A percentile compares a stretch with the other conserved stretches of the same genome.
phyloP scores from a whole-genome alignment of 78 protist genomes.

The Cyanophora paradoxa region DNA sequence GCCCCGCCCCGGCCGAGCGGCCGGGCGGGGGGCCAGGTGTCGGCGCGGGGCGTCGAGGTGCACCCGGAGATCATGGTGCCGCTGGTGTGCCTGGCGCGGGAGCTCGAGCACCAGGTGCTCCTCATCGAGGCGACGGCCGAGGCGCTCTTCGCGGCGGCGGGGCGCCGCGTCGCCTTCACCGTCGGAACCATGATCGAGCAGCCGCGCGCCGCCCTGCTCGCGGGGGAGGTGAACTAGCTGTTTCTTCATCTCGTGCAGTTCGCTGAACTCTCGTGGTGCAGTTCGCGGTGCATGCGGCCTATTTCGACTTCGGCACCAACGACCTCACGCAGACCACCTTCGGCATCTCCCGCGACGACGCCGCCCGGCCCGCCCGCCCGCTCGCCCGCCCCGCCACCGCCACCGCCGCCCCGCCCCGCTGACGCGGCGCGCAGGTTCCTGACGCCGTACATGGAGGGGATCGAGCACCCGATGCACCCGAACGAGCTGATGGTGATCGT shows the following conservation, averaged over 20 bases:
- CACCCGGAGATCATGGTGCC: slow-evolving; percentile 53
- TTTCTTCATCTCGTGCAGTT: too few species aligned
- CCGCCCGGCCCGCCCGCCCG: too few species aligned
- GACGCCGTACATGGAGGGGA: too few species aligned
- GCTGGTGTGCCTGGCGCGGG: slow-evolving; percentile 22
- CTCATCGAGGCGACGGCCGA: slow-evolving; percentile 2
- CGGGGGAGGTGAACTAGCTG: slow-evolving; percentile 41
- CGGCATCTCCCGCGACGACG: slow-evolving; percentile 78
- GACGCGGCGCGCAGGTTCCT: too few species aligned
- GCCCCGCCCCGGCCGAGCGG: too few species aligned
- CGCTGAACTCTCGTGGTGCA: neutral
- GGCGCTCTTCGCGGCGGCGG: slow-evolving; percentile 25
- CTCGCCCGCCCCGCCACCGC: too few species aligned
- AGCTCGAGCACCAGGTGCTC: slow-evolving; percentile 33
- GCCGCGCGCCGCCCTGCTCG: slow-evolving; percentile 54
- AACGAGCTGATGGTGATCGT: too few species aligned
- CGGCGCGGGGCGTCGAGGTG: slow-evolving; percentile 16
- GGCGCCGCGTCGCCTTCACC: neutral
- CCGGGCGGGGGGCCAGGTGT: too few species aligned
- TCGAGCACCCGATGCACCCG: too few species aligned
- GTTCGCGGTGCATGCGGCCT: neutral
- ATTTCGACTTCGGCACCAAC: slow-evolving; percentile 65
- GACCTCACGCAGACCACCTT: slow-evolving; percentile 76
- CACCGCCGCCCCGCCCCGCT: too few species aligned
- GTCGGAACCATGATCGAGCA: slow-evolving; percentile 70